Evolutionary conservation across 164 flowering plant genomes (phyloP).

Genomic region (Magnolia kwangsiensis): DNA sequence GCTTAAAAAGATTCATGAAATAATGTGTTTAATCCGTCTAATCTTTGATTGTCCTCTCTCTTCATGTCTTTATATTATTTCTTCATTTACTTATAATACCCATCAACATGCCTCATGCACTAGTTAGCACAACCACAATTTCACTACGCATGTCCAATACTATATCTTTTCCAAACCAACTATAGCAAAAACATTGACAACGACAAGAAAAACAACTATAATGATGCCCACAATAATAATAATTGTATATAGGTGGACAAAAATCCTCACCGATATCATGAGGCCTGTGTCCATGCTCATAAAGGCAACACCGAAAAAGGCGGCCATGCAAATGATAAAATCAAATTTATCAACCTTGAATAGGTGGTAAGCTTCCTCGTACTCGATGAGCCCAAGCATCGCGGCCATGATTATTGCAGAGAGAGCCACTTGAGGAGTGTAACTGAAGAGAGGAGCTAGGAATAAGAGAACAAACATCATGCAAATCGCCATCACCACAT

Average conservation of each 20-base stretch:
- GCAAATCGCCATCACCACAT: constrained; percentile 62
- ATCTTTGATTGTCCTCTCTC: no score
- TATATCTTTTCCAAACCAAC: no score
- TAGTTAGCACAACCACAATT: no score
- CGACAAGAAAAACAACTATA: no score
- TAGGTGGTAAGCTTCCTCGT: constrained; percentile 46
- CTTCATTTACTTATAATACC: no score
- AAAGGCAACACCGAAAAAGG: constrained; percentile 70
- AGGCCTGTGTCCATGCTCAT: constrained; percentile 77
- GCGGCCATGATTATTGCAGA: constrained; percentile 87
- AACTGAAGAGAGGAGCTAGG: constrained; percentile 74
- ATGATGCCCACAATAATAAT: background rate
- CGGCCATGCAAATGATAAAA: constrained; percentile 69
- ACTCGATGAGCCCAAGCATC: constrained; percentile 79
- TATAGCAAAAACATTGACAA: no score
- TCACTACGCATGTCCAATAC: no score
- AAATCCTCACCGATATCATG: constrained; percentile 50
- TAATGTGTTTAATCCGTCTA: no score
- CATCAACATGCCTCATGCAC: no score
- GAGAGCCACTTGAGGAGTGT: constrained; percentile 87
- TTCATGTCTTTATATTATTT: no score
- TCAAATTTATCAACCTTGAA: constrained; percentile 83
- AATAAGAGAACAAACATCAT: constrained; percentile 69
- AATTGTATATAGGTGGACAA: background rate
- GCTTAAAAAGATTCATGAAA: no score